A percentile compares a stretch with the other conserved stretches of the same genome.
Conservation (phyloP, 345 rosid genomes). For the Luvunga scandens region DNA sequence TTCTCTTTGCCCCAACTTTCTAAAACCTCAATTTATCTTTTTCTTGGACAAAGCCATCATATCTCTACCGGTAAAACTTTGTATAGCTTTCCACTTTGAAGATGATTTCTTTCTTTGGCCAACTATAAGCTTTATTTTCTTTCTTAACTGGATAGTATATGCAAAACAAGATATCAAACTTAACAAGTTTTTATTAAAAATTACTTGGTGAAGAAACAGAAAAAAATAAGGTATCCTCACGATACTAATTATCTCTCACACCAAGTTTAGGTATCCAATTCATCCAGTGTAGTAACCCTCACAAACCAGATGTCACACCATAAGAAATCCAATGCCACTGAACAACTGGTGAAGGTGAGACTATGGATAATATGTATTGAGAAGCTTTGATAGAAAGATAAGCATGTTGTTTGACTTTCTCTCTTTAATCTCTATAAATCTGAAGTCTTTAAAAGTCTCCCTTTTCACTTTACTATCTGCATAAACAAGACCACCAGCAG, state of each 20-base stretch:
- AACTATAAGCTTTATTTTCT: constrained; percentile 66
- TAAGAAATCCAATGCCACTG: constrained; percentile 25
- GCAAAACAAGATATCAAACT: constrained; percentile 65
- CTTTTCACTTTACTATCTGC: constrained; percentile 63
- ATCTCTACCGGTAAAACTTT: constrained; percentile 60
- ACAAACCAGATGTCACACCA: constrained; percentile 30
- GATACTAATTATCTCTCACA: constrained; percentile 30
- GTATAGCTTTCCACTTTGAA: constrained; percentile 66
- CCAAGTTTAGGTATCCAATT: constrained; percentile 30
- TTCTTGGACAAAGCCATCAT: constrained; percentile 49
- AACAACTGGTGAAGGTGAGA: constrained; percentile 36
- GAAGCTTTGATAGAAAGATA: constrained; percentile 37
- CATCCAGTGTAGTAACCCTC: constrained; percentile 35
- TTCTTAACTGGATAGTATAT: constrained; percentile 67
- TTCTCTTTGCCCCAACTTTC: constrained; percentile 68
- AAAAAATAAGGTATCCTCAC: constrained; percentile 25
- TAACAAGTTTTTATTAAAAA: constrained; percentile 30
- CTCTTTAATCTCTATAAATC: constrained; percentile 45
- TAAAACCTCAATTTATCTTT: constrained; percentile 52
- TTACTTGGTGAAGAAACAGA: constrained; percentile 20
- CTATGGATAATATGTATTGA: constrained; percentile 32
- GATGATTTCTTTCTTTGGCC: constrained; percentile 74
- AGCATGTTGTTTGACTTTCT: constrained; percentile 48
- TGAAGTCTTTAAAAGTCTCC: constrained; percentile 48
- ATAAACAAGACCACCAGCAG: constrained; percentile 50